Conservation (phyloP, 306 rosid species). For the Trichosanthes cucumerina region DNA sequence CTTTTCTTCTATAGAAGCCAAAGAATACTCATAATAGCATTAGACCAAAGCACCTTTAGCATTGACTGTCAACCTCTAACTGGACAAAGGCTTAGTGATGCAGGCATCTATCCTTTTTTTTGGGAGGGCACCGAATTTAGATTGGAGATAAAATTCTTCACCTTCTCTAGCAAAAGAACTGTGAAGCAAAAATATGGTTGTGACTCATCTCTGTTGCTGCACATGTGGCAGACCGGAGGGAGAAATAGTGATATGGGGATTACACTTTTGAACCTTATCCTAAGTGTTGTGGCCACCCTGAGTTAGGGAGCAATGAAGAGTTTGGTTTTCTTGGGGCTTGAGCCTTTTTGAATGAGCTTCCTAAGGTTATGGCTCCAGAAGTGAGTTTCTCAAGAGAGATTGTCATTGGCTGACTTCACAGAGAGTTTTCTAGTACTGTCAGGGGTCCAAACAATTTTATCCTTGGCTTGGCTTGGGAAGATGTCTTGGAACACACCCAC, state of each 20-base stretch:
- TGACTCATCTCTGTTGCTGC: neutral
- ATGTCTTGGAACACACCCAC: neutral
- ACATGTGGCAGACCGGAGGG: neutral
- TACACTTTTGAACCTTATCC: no score
- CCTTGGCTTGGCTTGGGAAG: neutral
- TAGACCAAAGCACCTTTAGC: neutral
- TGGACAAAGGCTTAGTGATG: neutral
- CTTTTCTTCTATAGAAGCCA: neutral
- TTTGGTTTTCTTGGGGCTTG: no score
- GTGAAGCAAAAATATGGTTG: neutral
- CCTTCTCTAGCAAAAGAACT: neutral
- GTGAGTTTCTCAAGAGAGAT: neutral
- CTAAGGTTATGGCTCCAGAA: neutral
- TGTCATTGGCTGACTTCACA: neutral
- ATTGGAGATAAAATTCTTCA: neutral
- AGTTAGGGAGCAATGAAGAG: no score
- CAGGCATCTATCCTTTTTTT: neutral
- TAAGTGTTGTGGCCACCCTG: no score
- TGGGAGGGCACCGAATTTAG: neutral
- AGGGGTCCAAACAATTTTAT: neutral
- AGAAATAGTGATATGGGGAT: no score
- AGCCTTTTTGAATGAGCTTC: no score
- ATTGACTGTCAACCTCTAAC: neutral
- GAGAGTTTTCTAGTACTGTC: neutral
- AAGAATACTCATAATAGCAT: neutral